Evolutionary conservation across 2,329 filamentous ascomycete species (phyloP), one percentile per base, ranked within the genome.

Genomic region (Tolypocladium guangdongense): DNA sequence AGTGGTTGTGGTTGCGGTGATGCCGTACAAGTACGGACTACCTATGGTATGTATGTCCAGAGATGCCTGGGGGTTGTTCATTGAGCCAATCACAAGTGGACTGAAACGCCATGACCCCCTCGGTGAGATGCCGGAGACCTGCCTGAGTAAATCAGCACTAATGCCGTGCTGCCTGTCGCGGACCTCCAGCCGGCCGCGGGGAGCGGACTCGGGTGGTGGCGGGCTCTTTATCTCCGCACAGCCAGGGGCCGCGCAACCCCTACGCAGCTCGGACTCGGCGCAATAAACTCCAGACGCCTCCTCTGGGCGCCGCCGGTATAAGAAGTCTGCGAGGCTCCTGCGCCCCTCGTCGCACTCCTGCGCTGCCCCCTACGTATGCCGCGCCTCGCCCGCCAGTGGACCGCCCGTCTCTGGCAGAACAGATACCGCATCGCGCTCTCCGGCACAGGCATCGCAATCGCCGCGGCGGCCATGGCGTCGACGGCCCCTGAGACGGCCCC

Each of bases 401-500:
- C 52, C n/a, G 30, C 30, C 37, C 43, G 54, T 54, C 54, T 54
- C 52, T 54, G 54, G 54, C 54, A 46, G 35, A 16, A 37, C 18
- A 18, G 27, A 32, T 37, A 50, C 10, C 48, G n/a, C 27, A 30
- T 39, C 49, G 49, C 38, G 27, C 30, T 45, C 37, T 41, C 43
- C 38, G 45, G 49, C 36, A 32, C 49, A 20, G 27, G 32, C 49
- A 48, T 46, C 41, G 49, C 50, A 36, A 20, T 56, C 47, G 49
- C 57, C 18, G 53, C 58, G 7, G 49, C 58, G 30, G 54, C 54
- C 37, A 58, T 56, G 32, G 49, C 56, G 22, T 60, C 64, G 18
- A 51, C 56, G 16, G 8, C 36, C 4, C 38, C 56, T n/a, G 60
- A 63, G 20, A 49, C 56, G 16, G 10, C 36, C 57, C 36, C 52